Conservation (phyloP, 176 grass and related monocot genomes). For the Cocos nucifera region DNA sequence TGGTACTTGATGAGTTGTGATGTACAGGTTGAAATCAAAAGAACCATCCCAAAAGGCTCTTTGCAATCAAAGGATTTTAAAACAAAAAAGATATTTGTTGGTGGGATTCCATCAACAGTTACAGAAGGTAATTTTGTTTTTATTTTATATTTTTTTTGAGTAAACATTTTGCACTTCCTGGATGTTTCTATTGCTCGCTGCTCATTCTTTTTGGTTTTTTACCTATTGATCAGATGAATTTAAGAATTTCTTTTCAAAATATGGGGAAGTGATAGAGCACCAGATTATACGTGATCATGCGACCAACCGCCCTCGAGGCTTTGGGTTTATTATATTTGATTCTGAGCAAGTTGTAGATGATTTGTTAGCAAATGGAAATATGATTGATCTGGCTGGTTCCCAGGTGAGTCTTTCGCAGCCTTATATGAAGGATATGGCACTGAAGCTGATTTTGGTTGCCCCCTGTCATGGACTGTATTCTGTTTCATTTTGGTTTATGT, state of each 20-base stretch:
- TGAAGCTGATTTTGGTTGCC: neutral
- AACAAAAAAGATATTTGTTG: conserved; percentile 93
- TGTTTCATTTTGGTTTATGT: too few relatives aligned
- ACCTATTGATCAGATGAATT: conserved; percentile 57
- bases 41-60: conserved; percentile 79
- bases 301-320: conserved; percentile 73
- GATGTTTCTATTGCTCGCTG: neutral
- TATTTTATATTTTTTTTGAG: too few relatives aligned
- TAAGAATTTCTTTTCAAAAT: conserved; percentile 60
- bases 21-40: conserved; percentile 93
- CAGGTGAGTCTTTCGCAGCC: conserved; percentile 52
- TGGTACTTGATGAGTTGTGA: neutral
- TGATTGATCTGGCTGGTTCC: conserved; percentile 71
- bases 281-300: conserved; percentile 84
- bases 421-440: conserved; percentile 19
- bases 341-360: conserved; percentile 82
- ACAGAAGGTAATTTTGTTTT: conserved; percentile 57
- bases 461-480: neutral
- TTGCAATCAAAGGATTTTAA: conserved; percentile 55
- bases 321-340: conserved; percentile 93
- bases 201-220: conserved; percentile 20
- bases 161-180: too few relatives aligned
- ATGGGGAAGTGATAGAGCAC: conserved; percentile 69
- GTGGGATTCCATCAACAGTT: conserved; percentile 55
- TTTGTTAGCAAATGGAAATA: conserved; percentile 88